Percentiles rank a stretch among this genome's conserved stretches.
phyloP scores from a whole-genome alignment of 352 stramenopile genomes.

The Pythium oligandrum region DNA sequence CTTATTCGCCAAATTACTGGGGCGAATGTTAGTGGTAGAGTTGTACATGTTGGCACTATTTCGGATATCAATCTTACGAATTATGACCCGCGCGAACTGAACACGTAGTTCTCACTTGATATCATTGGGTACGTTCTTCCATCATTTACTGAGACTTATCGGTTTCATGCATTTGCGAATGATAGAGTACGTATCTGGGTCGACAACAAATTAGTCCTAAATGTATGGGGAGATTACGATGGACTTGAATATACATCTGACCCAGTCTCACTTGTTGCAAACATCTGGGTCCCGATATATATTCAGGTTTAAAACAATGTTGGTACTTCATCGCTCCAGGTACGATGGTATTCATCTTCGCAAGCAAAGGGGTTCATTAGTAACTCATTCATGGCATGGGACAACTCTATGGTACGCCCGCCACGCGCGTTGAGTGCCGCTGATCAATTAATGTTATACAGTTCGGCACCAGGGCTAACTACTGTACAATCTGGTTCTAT shows the following conservation, averaged over 20 bases:
- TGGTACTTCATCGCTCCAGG: not conserved
- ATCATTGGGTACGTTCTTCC: constrained; percentile 2
- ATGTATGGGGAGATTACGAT: not conserved
- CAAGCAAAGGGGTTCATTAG: constrained; percentile 1
- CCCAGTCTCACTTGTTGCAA: not conserved
- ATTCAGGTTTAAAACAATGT: too few relatives aligned
- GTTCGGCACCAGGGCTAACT: too few relatives aligned
- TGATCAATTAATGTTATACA: too few relatives aligned
- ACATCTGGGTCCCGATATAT: not conserved
- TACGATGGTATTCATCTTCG: not conserved
- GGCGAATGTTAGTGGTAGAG: not conserved
- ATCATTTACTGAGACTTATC: not conserved
- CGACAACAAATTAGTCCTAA: constrained; percentile 1
- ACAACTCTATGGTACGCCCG: too few relatives aligned
- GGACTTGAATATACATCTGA: constrained; percentile 2
- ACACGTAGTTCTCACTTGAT: constrained; percentile 2
- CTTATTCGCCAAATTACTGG: constrained; percentile 1
- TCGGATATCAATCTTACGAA: not conserved
- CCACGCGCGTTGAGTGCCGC: too few relatives aligned
- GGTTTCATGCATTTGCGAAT: not conserved
- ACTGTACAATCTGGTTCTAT: too few relatives aligned
- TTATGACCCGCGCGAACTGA: not conserved
- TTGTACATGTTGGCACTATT: constrained; percentile 1
- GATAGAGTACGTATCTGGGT: constrained; percentile 3
- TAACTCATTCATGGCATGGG: not conserved